Evolutionary conservation across 176 grass and related monocot species (phyloP), one percentile per base, ranked within the genome.

Genomic region (Avena sativa): DNA sequence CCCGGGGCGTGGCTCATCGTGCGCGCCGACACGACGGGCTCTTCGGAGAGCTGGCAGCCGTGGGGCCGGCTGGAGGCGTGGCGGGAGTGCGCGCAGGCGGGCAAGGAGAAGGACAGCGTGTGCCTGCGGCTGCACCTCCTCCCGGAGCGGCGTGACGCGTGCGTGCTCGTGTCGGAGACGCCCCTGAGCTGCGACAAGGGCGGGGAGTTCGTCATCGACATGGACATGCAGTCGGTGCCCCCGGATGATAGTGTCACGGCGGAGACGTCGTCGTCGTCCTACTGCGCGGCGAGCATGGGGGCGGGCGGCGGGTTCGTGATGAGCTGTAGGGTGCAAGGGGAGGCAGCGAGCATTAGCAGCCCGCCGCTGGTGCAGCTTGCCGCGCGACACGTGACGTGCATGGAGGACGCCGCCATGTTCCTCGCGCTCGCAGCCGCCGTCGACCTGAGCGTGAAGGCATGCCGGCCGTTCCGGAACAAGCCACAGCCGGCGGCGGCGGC

Each of bases 1-100:
- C 96, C 96, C 0, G 96, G 93, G 8, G 93, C 93, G 19, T 98
- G 71, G 71, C 71, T 74, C 71, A 74, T 74, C 71, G 71, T 74
- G 21, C 71, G 71, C 71, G 71, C 71, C 6, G 47, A 74, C 71
- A 74, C 71, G 12, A 51, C 71, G n/a, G 71, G 71, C 23, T 74
- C 71, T 6, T 87, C 84, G 11, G 88, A 93, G 78, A 98, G 82
- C 88, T 98, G 93, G 96, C 86, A 94, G 43, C 96, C 93, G 12
- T 98, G 96, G 96, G 96, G 88, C 12, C 88, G 96, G 12, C 96
- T 98, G 0, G 93, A 95, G 81, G 96, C 96, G 30, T 98, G 96
- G 96, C 84, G 96, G 8, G 92, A 95, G 71, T 51, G 71, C 56
- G 66, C 19, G 13, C 69, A 81, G 1, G 16, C 78, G 70, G 53